A percentile compares a stretch with the other conserved stretches of the same genome.
Evolutionary conservation across 106 monocot species (phyloP).

Genomic region (Hemerocallis citrina): DNA sequence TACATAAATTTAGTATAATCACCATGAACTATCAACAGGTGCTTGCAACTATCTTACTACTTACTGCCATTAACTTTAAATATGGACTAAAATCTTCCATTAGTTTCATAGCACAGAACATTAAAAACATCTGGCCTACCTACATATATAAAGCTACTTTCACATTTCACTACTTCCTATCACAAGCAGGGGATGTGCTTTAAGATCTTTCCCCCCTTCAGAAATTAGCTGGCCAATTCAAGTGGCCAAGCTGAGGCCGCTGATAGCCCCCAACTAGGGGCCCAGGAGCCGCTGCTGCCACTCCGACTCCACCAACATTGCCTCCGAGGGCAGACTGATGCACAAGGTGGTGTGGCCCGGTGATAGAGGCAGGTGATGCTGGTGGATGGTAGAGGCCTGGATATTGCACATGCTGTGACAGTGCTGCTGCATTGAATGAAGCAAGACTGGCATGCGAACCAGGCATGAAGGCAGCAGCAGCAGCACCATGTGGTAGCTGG

Average conservation of each 20-base stretch:
- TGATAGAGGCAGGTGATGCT: conserved; percentile 45
- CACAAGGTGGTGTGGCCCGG: conserved; percentile 42
- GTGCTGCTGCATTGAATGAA: conserved; percentile 52
- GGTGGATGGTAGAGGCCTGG: conserved; percentile 58
- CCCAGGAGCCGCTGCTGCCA: conserved; percentile 50
- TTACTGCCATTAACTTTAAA: too few species aligned
- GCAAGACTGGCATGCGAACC: conserved; percentile 43
- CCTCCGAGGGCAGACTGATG: conserved; percentile 41
- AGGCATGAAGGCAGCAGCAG: conserved; percentile 29
- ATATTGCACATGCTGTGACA: conserved; percentile 51
- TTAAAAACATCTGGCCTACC: neutral
- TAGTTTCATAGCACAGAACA: too few species aligned
- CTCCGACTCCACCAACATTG: conserved; percentile 29
- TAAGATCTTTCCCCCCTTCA: too few species aligned
- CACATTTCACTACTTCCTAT: neutral
- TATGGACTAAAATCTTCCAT: too few species aligned
- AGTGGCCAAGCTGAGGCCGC: conserved; percentile 56
- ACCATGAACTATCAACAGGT: too few species aligned
- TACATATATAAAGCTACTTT: neutral
- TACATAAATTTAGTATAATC: too few species aligned
- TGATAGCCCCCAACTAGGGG: conserved; percentile 62
- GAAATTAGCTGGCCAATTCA: conserved; percentile 60
- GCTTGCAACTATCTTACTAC: too few species aligned
- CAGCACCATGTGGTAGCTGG: conserved; percentile 37
- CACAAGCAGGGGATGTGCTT: too few species aligned